Evolutionary conservation across 2,329 filamentous ascomycete species (phyloP), one percentile per base, ranked within the genome.

Genomic region (Colletotrichum sp.): DNA sequence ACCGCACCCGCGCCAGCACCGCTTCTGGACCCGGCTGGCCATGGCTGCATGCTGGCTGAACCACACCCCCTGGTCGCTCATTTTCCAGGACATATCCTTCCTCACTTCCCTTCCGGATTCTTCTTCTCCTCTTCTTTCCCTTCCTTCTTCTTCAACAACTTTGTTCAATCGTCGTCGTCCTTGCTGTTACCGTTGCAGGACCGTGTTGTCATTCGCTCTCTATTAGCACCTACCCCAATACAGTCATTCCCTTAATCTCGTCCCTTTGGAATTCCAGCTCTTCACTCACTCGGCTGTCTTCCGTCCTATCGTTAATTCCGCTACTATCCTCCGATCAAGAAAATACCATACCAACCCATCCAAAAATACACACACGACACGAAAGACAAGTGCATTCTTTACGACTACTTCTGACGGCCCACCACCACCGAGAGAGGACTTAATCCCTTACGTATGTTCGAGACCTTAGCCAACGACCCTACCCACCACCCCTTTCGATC

Each of bases 281-380:
- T 87, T 57, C 86, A 87, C 82, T 88, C 87, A 84, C 86, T 87
- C 82, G 83, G 86, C 85, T 85, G 86, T 84, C 83, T 81, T 80
- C 86, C 84, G 85, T 88, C 86, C 87, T 79, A 80, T 88, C 87
- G 79, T 88, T 88, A 84, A 80, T 81, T 79, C 75, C 79, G 79
- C 81, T 81, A 73, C 72, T 75, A 75, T 69, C 44, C 36, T 44
- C 39, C 44, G 34, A 72, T 39, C n/a, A 18, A 63, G 34, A 36
- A 72, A 32, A 24, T 36, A 39, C 32, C 66, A 24, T 36, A 39
- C 32, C 66, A 26, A 49, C 59, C 68, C 64, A 49, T n/a, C 66
- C 71, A 71, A 76, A 76, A 76, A 73, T 74, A 73, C 59, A 66
- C 34, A 30, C 64, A 64, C 75, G 75, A 75, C 75, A 55, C 66